A percentile compares a stretch with the other conserved stretches of the same genome.
phyloP scores from a whole-genome alignment of 2,329 filamentous ascomycete genomes.

The Stenocarpella maydis region DNA sequence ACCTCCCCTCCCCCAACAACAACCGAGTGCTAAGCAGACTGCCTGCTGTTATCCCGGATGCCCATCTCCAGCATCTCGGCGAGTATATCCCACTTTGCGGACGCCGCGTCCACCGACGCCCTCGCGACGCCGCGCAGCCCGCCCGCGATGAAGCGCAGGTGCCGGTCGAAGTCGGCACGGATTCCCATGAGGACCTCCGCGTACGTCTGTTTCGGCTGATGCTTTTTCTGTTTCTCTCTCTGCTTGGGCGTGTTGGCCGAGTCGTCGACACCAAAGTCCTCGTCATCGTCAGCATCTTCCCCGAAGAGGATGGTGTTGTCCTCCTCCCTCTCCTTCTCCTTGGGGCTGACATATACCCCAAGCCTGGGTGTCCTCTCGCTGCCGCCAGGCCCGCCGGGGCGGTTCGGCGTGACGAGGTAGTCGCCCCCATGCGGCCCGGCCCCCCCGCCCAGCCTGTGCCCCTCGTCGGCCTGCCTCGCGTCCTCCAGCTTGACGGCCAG shows the following conservation, averaged over 20 bases:
- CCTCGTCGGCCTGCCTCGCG: conserved; percentile 54
- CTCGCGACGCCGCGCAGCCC: conserved; percentile 79
- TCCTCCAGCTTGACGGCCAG: conserved; percentile 75
- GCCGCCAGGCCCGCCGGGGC: conserved; percentile 39
- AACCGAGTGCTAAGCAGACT: background rate
- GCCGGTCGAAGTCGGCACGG: conserved; percentile 68
- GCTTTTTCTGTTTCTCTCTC: conserved; percentile 4
- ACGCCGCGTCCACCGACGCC: conserved; percentile 68
- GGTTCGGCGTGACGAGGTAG: conserved; percentile 20
- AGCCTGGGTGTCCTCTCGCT: conserved; percentile 34
- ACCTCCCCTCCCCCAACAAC: no score
- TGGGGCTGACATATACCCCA: conserved; percentile 38
- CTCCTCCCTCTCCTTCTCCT: conserved; percentile 42
- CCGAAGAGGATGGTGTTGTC: conserved; percentile 37
- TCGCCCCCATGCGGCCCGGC: conserved; percentile 36
- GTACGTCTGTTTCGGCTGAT: conserved; percentile 52
- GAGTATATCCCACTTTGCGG: conserved; percentile 78
- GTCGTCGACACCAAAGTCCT: conserved; percentile 48
- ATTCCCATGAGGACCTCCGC: conserved; percentile 63
- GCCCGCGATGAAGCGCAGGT: conserved; percentile 74
- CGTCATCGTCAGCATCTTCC: conserved; percentile 44
- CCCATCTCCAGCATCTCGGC: conserved; percentile 78
- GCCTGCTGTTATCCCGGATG: conserved; percentile 36
- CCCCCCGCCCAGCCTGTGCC: no score
- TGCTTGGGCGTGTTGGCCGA: background rate